Conservation (phyloP, 176 grass and related monocot genomes). For the Oryza longistaminata region DNA sequence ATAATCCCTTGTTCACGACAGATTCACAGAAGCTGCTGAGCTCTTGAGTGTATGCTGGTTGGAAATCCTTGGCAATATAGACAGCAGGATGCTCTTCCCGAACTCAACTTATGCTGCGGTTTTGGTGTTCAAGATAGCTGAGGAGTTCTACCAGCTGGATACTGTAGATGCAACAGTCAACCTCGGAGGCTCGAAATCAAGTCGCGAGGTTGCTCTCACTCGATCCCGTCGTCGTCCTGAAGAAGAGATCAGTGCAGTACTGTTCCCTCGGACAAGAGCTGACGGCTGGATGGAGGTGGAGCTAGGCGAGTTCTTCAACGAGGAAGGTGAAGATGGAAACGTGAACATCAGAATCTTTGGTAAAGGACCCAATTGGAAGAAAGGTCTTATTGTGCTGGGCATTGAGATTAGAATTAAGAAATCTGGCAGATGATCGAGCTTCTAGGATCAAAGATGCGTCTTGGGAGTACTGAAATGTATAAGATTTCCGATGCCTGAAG, state of each 20-base stretch:
- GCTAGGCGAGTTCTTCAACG: conserved; percentile 51
- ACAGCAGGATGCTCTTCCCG: conserved; percentile 45
- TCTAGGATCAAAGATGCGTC: background rate
- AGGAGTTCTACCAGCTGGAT: background rate
- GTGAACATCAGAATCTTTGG: conserved; percentile 47
- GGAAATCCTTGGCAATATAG: conserved; percentile 55
- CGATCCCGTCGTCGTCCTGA: background rate
- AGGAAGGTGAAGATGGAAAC: conserved; percentile 41
- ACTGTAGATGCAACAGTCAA: background rate
- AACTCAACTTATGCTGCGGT: conserved; percentile 42
- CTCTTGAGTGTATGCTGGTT: conserved; percentile 61
- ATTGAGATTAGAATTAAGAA: conserved; percentile 67
- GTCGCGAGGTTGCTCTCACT: too few relatives aligned
- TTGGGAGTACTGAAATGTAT: too few relatives aligned
- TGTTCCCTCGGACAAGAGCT: background rate
- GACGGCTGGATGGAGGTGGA: conserved; percentile 73
- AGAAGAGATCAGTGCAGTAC: background rate
- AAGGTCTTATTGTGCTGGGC: conserved; percentile 58
- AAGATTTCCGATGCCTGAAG: too few relatives aligned
- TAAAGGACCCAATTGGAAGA: conserved; percentile 41
- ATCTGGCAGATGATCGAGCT: background rate
- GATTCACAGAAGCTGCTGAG: conserved; percentile 42
- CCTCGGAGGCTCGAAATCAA: background rate
- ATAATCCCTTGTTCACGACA: background rate
- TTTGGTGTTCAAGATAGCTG: conserved; percentile 47